Percentiles rank a stretch among this genome's conserved stretches.
phyloP scores from a whole-genome alignment of 106 monocot species.

The Allium sativum region DNA sequence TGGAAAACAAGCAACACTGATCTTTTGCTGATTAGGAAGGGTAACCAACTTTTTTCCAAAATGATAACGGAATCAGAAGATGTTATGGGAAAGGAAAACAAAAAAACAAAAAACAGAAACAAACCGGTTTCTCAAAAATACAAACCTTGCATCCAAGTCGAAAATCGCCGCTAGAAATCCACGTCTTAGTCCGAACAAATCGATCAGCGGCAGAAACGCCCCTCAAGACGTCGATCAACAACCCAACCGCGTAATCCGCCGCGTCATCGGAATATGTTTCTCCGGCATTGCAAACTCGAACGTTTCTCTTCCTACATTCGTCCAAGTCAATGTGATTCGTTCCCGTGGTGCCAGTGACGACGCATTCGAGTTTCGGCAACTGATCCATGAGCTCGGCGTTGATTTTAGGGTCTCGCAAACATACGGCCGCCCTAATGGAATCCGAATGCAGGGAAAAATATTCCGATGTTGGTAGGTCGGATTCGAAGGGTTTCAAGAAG shows the following conservation, averaged over 20 bases:
- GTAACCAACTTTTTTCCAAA: background rate
- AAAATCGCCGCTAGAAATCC: slow-evolving; percentile 18
- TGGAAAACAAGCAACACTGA: too few species aligned
- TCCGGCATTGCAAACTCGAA: slow-evolving; percentile 29
- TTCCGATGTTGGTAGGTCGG: too few species aligned
- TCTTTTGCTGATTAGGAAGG: background rate
- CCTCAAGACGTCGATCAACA: slow-evolving; percentile 32
- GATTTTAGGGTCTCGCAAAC: background rate
- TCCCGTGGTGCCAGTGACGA: slow-evolving; percentile 22
- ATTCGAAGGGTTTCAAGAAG: too few species aligned
- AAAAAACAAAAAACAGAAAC: background rate
- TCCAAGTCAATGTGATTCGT: slow-evolving; percentile 28
- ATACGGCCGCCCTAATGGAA: too few species aligned
- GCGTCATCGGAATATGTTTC: slow-evolving; percentile 18
- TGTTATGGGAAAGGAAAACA: background rate
- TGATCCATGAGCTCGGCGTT: background rate
- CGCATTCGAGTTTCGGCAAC: slow-evolving; percentile 4
- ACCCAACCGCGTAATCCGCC: slow-evolving; percentile 37
- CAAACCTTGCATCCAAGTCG: slow-evolving; percentile 29
- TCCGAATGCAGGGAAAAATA: too few species aligned
- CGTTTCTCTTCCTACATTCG: slow-evolving; percentile 31
- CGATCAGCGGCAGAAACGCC: slow-evolving; percentile 25
- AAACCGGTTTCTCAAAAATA: too few species aligned
- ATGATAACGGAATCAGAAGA: too few species aligned
- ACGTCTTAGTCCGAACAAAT: slow-evolving; percentile 19